Evolutionary conservation across 805 yeast genomes (phyloP).

Genomic region (Candida ficus): DNA sequence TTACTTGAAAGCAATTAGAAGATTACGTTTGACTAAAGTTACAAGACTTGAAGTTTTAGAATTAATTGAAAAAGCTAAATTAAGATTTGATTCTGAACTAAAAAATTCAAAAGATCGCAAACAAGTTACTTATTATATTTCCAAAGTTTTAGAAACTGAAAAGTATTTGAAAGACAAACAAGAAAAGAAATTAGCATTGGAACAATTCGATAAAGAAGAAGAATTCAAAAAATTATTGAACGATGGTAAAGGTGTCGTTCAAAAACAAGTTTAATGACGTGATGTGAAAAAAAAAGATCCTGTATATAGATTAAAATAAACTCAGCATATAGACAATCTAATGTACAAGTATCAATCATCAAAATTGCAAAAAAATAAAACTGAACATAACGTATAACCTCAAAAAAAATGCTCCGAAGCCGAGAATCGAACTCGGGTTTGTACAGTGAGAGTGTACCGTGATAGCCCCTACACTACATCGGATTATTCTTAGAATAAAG

Average conservation of each 20-base stretch:
- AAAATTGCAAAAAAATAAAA: background rate
- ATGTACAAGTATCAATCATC: no score
- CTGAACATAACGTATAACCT: no score
- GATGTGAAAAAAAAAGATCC: background rate
- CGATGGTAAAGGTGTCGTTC: conserved; percentile 1
- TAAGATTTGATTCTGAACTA: conserved; percentile 11
- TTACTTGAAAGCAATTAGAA: conserved; percentile 21
- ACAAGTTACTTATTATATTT: conserved; percentile 8
- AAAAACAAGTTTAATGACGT: background rate
- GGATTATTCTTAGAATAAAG: no score
- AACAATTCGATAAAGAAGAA: conserved; percentile 7
- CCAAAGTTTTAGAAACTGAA: conserved; percentile 12
- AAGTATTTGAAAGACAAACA: conserved; percentile 13
- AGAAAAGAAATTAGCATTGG: conserved; percentile 11
- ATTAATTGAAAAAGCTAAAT: conserved; percentile 9
- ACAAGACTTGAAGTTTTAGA: conserved; percentile 15
- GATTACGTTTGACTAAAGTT: conserved; percentile 16
- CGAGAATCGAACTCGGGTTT: conserved; percentile 32
- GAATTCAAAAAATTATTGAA: conserved; percentile 1
- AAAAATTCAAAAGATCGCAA: conserved; percentile 2
- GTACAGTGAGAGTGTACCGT: conserved; percentile 30
- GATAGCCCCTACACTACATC: conserved; percentile 31
- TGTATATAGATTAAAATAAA: conserved; percentile 1
- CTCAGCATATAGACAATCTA: no score
- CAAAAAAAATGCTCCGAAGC: conserved; percentile 24